Conservation (phyloP, 2,329 filamentous ascomycete genomes). For the Pseudogymnoascus sp. region DNA sequence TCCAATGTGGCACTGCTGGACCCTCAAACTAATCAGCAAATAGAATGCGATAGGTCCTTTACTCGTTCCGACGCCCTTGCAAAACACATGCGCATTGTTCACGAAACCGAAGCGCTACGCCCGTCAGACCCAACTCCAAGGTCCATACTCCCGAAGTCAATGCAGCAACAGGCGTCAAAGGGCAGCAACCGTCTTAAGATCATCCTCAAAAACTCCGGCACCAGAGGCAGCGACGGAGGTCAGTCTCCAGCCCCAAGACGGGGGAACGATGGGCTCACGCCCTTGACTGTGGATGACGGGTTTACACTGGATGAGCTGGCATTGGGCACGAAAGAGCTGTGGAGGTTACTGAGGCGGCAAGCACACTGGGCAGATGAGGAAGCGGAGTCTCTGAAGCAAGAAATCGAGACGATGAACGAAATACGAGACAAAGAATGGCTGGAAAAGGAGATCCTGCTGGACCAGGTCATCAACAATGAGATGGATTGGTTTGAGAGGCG, state of each 20-base stretch:
- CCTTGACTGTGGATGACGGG: slow-evolving; percentile 41
- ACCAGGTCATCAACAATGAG: slow-evolving; percentile 63
- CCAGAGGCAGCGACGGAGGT: slow-evolving; percentile 50
- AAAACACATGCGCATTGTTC: slow-evolving; percentile 97
- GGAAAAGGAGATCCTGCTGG: slow-evolving; percentile 71
- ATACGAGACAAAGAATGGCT: slow-evolving; percentile 66
- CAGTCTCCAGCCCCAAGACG: neutral
- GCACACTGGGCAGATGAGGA: slow-evolving; percentile 67
- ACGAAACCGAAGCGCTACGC: slow-evolving; percentile 91
- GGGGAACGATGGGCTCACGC: slow-evolving; percentile 44
- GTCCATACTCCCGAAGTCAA: slow-evolving; percentile 33
- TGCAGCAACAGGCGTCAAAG: slow-evolving; percentile 38
- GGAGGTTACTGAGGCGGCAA: slow-evolving; percentile 55
- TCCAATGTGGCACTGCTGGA: neutral
- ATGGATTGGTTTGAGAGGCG: slow-evolving; percentile 56
- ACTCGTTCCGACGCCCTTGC: slow-evolving; percentile 91
- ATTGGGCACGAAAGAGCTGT: slow-evolving; percentile 57
- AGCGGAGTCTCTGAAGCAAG: slow-evolving; percentile 52
- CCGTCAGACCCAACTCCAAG: slow-evolving; percentile 69
- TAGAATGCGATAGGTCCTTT: slow-evolving; percentile 95
- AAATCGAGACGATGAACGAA: slow-evolving; percentile 61
- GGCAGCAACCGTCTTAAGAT: slow-evolving; percentile 53
- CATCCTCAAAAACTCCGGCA: slow-evolving; percentile 54
- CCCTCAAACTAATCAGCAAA: neutral
- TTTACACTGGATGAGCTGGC: slow-evolving; percentile 61